Conservation (phyloP, 1,284 basidiomycete species). For the Anthracocystis panici-leucophaei region DNA sequence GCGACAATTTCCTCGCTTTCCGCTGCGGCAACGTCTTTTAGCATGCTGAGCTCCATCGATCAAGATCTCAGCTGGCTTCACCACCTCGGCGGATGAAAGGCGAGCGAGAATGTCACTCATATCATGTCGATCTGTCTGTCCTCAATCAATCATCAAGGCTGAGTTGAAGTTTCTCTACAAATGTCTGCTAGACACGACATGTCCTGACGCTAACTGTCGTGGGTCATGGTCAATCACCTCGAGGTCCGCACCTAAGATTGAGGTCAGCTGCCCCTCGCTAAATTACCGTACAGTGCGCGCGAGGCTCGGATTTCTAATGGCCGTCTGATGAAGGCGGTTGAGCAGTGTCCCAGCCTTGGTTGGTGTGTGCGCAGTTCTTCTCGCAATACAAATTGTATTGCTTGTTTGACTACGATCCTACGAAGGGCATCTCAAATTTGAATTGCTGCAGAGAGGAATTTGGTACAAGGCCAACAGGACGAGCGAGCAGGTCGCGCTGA, state of each 20-base stretch:
- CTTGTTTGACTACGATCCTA: too few species aligned
- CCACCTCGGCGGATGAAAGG: too few species aligned
- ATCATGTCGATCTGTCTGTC: too few species aligned
- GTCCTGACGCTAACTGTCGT: too few species aligned
- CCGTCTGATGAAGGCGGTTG: not conserved
- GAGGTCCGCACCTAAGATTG: not conserved
- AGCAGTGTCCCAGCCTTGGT: not conserved
- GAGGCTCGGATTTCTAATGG: not conserved
- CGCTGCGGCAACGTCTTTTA: conserved; percentile 36
- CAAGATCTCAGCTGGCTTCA: not conserved
- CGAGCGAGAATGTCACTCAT: too few species aligned
- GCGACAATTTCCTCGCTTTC: conserved; percentile 25
- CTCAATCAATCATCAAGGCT: too few species aligned
- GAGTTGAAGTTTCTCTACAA: too few species aligned
- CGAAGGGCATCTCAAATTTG: conserved; percentile 5
- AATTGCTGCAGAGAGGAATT: conserved; percentile 8
- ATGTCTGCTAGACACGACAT: too few species aligned
- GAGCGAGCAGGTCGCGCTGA: conserved; percentile 5
- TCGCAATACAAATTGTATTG: conserved; percentile 22
- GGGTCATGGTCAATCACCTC: too few species aligned
- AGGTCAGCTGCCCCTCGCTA: not conserved
- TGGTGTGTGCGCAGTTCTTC: conserved; percentile 42
- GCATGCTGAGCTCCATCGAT: not conserved
- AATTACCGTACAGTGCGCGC: conserved; percentile 6
- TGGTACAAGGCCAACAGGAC: not conserved